Evolutionary conservation across 164 flowering plant genomes (phyloP), one percentile per base, ranked within the genome.

Genomic region (Cinnamomum micranthum): DNA sequence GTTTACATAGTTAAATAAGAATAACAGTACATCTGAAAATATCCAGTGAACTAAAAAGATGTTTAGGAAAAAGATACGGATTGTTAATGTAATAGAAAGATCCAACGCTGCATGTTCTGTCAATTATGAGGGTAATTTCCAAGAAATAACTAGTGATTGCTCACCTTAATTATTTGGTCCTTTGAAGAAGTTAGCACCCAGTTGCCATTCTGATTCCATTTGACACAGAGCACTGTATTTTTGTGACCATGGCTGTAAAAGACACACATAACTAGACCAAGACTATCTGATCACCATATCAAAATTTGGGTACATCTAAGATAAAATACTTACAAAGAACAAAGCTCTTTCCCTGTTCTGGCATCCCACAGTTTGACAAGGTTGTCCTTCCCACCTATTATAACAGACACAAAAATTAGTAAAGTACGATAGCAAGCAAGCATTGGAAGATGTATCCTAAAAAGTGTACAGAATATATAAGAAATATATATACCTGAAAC

Each of bases 321-420:
- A 75, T 50, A 24, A 0, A 65, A 35, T 47, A 84, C 97, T 87
- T 77, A 96, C 99, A 96, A 94, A 74, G 99, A 96, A 75, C 83
- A 85, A 65, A 96, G 94, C 81, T 94, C 99, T 80, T 77, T 89
- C 72, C 98, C 98, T 12, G 88, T 72, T 84, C 88, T 96, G 25
- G 99, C 98, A 88, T 96, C 99, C 99, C 99, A 96, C 55, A 96
- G 94, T 82, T 96, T 96, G 28, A 96, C 97, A 77, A 96, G 97
- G 83, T 90, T 88, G 86, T 96, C 99, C 80, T 96, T 96, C 20
- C 97, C 99, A 82, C 99, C 99, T 96, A 76, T 22, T 58, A 12
- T 31, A 65, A 69, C n/a, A 55, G 23, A 25, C 65, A 25, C 65
- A 20, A 72, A 33, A 31, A 9, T 62, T 1, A 31, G 47, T n/a